Conservation (phyloP, 345 rosid species). For the Eutrema heterophyllum region DNA sequence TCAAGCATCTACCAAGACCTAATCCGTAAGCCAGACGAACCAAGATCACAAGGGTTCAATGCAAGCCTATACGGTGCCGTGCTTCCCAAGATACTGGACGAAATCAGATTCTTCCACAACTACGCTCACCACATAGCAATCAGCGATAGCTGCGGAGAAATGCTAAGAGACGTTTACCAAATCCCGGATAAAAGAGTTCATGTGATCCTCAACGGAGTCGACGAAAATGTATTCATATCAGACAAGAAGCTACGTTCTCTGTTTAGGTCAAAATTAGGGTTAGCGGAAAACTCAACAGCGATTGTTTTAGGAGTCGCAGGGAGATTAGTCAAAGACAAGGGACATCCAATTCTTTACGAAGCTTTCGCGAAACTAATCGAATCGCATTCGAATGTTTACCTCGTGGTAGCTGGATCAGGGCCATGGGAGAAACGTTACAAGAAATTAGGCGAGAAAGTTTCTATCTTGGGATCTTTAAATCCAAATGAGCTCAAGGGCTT, state of each 20-base stretch:
- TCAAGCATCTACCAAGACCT: slow-evolving; percentile 78
- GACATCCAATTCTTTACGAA: slow-evolving; percentile 68
- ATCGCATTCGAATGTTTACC: slow-evolving; percentile 42
- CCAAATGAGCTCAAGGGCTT: slow-evolving; percentile 57
- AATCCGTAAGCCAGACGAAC: slow-evolving; percentile 54
- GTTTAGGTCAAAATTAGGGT: slow-evolving; percentile 55
- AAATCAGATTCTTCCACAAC: slow-evolving; percentile 74
- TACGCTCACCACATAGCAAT: slow-evolving; percentile 86
- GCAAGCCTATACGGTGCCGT: slow-evolving; percentile 50
- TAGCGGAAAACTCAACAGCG: slow-evolving; percentile 50
- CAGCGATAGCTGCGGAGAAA: slow-evolving; percentile 95
- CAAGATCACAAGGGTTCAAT: slow-evolving; percentile 50
- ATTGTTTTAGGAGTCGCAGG: slow-evolving; percentile 76
- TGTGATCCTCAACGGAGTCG: slow-evolving; percentile 84
- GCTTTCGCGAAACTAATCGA: slow-evolving; percentile 49
- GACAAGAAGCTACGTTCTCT: slow-evolving; percentile 41
- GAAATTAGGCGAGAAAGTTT: slow-evolving; percentile 51
- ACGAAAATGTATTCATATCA: slow-evolving; percentile 47
- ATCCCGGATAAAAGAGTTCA: slow-evolving; percentile 78
- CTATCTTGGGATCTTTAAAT: slow-evolving; percentile 67
- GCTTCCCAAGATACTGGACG: slow-evolving; percentile 60
- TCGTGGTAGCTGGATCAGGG: slow-evolving; percentile 79
- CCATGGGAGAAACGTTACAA: slow-evolving; percentile 85
- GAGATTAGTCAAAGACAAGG: slow-evolving; percentile 89
- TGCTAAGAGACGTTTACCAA: slow-evolving; percentile 83